Evolutionary conservation across 371 early-diverging fungal species (phyloP), one percentile per base, ranked within the genome.

Genomic region (Mucor piriformis): DNA sequence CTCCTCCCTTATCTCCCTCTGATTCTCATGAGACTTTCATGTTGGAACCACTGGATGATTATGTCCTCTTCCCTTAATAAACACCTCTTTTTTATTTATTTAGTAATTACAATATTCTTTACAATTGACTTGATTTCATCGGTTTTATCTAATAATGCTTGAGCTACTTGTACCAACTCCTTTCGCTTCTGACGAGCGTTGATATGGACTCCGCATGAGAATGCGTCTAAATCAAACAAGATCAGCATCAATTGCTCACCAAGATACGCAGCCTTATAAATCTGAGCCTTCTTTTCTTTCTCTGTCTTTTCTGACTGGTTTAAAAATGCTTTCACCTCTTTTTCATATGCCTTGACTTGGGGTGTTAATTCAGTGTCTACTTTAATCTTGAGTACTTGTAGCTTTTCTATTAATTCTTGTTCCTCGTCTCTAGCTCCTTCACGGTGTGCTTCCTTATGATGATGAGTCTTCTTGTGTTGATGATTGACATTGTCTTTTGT

Each of bases 211-310:
- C 53, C 60, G 44, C 63, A 67, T 16, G 50, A 13, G 4, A 67
- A 43, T 0, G 53, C 43, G 35, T 67, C 68, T 25, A 67, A 37
- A 48, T 67, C 60, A 56, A 67, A 67, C 21, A 67, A 57, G 6
- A 63, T 47, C 40, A 63, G 63, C 68, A 67, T 67, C 25, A 67
- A 27, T 23, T 67, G 68, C 47, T 67, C 68, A 6, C 56, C 56
- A 8, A 61, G 47, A 40, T 59, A 62, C 34, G 67, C 63, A 15
- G 54, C 67, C 7, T 21, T 58, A 24, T 67, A 67, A 1, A 62
- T 33, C n/a, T 58, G 62, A 15, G 54, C 54, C 24, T 67, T 61
- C 25, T 59, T 62, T 21, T 62, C 63, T 27, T 62, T 61, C 21
- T 61, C 50, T 18, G 46, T 46, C 20, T 33, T 51, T 27, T 21